These are phyloP conservation scores for Hericium rajendrae DNA, from an alignment of 768 basidiomycete species.

Conservation along the genomic window DNA sequence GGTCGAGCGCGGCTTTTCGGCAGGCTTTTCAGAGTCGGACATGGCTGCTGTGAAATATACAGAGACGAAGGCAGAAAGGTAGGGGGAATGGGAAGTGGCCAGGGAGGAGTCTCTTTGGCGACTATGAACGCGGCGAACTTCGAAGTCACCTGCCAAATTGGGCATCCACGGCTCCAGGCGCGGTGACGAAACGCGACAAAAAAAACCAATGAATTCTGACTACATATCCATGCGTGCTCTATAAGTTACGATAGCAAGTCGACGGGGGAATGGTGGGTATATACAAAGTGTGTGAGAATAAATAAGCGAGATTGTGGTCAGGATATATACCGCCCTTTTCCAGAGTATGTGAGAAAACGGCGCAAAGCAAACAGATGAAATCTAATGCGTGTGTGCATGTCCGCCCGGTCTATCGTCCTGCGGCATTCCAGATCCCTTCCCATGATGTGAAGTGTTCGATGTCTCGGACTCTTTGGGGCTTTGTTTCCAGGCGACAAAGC, in stretches of 20 bases:
- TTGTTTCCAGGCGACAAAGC: conserved; percentile 14
- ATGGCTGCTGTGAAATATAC: conserved; percentile 26
- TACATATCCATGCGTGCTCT: not conserved
- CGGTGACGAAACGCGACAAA: not conserved
- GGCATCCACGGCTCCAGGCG: not conserved
- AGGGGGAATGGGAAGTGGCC: not conserved
- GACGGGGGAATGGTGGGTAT: not conserved
- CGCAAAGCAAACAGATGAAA: not conserved
- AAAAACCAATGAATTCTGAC: not conserved
- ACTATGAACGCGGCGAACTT: not conserved
- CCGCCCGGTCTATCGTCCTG: not conserved
- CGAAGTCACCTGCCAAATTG: not conserved
- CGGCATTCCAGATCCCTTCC: not conserved
- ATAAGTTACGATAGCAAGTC: not conserved
- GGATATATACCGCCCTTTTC: no score
- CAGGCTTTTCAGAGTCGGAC: conserved; percentile 50
- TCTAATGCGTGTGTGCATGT: not conserved
- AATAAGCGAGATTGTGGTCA: no score
- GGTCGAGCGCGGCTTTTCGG: conserved; percentile 42
- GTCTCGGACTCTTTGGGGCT: not conserved
- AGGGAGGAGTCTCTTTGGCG: not conserved
- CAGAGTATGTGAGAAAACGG: no score
- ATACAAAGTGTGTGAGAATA: not conserved
- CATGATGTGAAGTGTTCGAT: not conserved
- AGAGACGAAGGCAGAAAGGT: not conserved